Conservation (phyloP, 2,329 filamentous ascomycete species). For the Aspergillus sojae region DNA sequence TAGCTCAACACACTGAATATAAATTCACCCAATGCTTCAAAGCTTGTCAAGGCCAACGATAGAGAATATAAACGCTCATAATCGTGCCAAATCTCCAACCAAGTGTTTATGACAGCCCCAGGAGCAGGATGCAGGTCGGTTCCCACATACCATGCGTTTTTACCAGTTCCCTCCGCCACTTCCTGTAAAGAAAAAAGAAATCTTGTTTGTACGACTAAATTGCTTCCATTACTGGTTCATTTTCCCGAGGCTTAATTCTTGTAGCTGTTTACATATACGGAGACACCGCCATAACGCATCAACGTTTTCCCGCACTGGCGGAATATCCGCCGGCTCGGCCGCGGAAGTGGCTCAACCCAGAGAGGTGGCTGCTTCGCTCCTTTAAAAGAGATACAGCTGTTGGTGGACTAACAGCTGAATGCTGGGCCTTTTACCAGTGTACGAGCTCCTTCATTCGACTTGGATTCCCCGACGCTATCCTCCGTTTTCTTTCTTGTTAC, state of each 20-base stretch:
- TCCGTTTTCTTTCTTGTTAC: neutral
- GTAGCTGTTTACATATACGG: neutral
- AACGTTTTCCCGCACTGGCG: slow-evolving; percentile 32
- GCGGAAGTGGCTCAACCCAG: slow-evolving; percentile 32
- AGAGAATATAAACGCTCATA: neutral
- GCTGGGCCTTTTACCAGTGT: neutral
- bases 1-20: neutral
- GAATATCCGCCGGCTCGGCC: slow-evolving; percentile 30
- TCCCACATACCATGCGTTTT: neutral
- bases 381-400: slow-evolving; percentile 11
- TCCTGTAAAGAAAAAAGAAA: neutral
- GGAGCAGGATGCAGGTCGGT: neutral
- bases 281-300: slow-evolving; percentile 34
- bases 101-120: neutral
- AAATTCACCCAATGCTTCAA: neutral
- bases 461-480: neutral
- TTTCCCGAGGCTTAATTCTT: neutral
- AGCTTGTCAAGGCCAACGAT: neutral
- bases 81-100: neutral
- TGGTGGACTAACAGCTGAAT: neutral
- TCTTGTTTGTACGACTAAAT: neutral
- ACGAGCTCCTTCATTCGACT: neutral
- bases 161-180: neutral
- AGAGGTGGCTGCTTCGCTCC: slow-evolving; percentile 18
- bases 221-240: neutral